phyloP scores from a whole-genome alignment of 2,329 filamentous ascomycete species.

The Periglandula ipomoeae region DNA sequence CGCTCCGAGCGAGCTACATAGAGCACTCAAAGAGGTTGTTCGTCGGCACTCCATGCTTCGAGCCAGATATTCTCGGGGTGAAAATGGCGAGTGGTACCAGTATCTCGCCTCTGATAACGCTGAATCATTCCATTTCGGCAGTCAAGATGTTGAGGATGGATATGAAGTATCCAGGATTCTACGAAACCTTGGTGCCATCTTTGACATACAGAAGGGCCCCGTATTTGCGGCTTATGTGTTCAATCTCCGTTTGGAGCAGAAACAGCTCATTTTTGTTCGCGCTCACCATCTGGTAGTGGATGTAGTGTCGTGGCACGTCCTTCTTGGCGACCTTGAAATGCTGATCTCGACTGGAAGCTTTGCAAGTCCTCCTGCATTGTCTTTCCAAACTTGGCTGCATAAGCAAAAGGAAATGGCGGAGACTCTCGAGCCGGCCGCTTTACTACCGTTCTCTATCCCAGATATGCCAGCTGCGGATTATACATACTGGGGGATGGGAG shows the following conservation, averaged over 20 bases:
- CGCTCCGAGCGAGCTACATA: slow-evolving; percentile 6
- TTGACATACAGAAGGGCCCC: slow-evolving; percentile 12
- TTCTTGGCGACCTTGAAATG: slow-evolving; percentile 12
- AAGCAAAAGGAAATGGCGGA: slow-evolving; percentile 21
- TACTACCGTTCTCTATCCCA: slow-evolving; percentile 4
- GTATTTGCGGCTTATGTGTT: slow-evolving; percentile 14
- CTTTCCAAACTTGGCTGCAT: slow-evolving; percentile 28
- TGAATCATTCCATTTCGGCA: background rate
- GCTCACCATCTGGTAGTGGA: slow-evolving; percentile 22
- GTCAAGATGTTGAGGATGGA: background rate
- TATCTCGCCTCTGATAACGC: slow-evolving; percentile 12
- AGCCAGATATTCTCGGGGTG: slow-evolving; percentile 18
- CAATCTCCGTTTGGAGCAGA: slow-evolving; percentile 4
- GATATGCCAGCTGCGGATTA: slow-evolving; percentile 10
- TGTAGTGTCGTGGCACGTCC: slow-evolving; percentile 40
- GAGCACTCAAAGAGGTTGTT: slow-evolving; percentile 18
- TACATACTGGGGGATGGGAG: slow-evolving; percentile 12
- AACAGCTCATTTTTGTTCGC: slow-evolving; percentile 7
- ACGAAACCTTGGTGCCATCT: slow-evolving; percentile 3
- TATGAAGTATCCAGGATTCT: background rate
- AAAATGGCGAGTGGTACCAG: slow-evolving; percentile 13
- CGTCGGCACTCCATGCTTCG: slow-evolving; percentile 27
- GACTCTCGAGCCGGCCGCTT: background rate
- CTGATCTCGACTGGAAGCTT: slow-evolving; percentile 5
- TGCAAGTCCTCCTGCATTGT: slow-evolving; percentile 2